phyloP scores from a whole-genome alignment of 768 basidiomycete species.

The Naematelia aurantialba region DNA sequence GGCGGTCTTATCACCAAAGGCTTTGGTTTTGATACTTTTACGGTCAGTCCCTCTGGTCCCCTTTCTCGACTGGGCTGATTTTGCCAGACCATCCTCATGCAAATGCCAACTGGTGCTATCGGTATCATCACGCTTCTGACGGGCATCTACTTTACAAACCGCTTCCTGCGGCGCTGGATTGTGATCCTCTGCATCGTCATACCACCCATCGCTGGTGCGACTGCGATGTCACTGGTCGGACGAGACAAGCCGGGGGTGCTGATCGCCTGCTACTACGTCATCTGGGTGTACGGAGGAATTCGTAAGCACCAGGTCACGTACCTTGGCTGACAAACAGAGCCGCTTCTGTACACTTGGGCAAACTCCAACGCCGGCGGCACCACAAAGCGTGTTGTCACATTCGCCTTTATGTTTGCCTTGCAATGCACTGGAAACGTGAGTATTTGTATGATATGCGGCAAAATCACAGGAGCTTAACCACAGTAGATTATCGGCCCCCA shows the following conservation, averaged over 20 bases:
- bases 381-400: constrained; percentile 23
- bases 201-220: constrained; percentile 42
- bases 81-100: constrained; percentile 42
- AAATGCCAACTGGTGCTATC: constrained; percentile 44
- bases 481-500: constrained; percentile 35
- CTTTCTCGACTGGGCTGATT: no score
- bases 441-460: no score
- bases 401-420: constrained; percentile 18
- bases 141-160: constrained; percentile 41
- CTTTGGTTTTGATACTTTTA: no score
- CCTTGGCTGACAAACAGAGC: no score
- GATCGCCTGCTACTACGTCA: constrained; percentile 30
- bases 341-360: constrained; percentile 18
- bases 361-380: constrained; percentile 26
- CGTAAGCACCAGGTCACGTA: no score
- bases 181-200: constrained; percentile 14
- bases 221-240: constrained; percentile 35
- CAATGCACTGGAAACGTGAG: neutral
- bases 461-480: no score
- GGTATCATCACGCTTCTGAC: constrained; percentile 35
- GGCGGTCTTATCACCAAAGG: constrained; percentile 43
- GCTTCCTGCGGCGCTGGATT: constrained; percentile 40
- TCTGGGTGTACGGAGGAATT: neutral
- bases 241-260: constrained; percentile 25
- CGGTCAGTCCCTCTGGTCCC: no score